Evolutionary conservation across 805 yeast genomes (phyloP), one percentile per base, ranked within the genome.

Genomic region (Yueomyces sp.): DNA sequence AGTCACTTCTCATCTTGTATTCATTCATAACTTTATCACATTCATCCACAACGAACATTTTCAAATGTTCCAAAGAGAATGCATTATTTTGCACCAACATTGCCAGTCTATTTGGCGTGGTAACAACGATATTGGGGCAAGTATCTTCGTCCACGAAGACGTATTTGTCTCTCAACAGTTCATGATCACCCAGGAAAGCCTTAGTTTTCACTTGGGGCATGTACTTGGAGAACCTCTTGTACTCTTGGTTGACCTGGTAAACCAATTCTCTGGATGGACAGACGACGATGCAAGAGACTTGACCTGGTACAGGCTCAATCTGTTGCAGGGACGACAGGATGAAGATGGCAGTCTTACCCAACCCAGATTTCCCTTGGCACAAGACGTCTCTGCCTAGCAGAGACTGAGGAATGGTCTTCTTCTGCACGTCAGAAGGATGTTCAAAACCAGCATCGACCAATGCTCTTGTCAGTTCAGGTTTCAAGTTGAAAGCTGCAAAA

Each of bases 401-500:
- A 45, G 96, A 85, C 70, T 92, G 97, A 44, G 98, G 98, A 60
- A 90, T 92, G 68, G 96, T 85, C 55, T 86, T 90, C 72, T 90
- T 98, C 72, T 90, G 98, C 53, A 90, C 98, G 81, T 90, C 98
- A 52, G 96, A 86, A 52, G 98, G 98, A 72, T 90, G 98, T 73
- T 90, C 98, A 64, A 90, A 90, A 74, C 98, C 98, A 74, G 96
- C 87, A 69, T 90, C 98, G 54, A 88, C 94, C 63, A 90, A 90
- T 52, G 98, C 98, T 70, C 98, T 83, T 59, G 90, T 75, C 55
- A 90, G 76, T 71, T 92, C 98, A 32, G 97, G 96, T 72, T 92
- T 92, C 67, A 90, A 76, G 60, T 92, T 71, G 69, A 90, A 90
- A 70, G 92, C 98, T 69, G 94, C 85, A 80, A 92, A 90, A 64